phyloP scores from a whole-genome alignment of 345 rosid genomes.

The Salix purpurea region DNA sequence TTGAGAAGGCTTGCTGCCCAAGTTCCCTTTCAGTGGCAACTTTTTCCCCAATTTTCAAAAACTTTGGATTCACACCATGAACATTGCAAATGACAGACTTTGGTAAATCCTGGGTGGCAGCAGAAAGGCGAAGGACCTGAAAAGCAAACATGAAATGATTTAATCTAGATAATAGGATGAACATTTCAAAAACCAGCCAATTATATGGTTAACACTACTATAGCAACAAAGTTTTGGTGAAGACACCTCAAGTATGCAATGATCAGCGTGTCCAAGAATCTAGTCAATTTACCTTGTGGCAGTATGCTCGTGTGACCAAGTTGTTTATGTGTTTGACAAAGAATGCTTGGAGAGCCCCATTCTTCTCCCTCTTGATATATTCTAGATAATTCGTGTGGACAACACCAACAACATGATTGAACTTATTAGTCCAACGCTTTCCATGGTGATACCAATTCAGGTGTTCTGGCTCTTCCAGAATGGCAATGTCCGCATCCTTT shows the following conservation, averaged over 20 bases:
- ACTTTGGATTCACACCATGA: conserved; percentile 94
- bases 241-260: not conserved
- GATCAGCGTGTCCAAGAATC: conserved; percentile 6
- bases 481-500: conserved; percentile 87
- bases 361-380: conserved; percentile 92
- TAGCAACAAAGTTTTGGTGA: not conserved
- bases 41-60: conserved; percentile 83
- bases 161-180: not conserved
- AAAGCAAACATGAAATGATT: conserved; percentile 7
- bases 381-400: conserved; percentile 98
- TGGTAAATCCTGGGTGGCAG: conserved; percentile 90
- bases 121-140: conserved; percentile 96
- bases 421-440: conserved; percentile 93
- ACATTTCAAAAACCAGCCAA: not conserved
- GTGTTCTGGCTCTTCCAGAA: conserved; percentile 96
- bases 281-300: conserved; percentile 63
- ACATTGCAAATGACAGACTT: conserved; percentile 91
- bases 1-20: conserved; percentile 90
- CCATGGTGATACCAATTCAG: conserved; percentile 98
- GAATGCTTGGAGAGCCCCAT: conserved; percentile 93
- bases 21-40: conserved; percentile 73
- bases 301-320: conserved; percentile 82
- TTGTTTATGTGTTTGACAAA: conserved; percentile 91
- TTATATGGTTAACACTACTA: not conserved
- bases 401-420: conserved; percentile 92